Evolutionary conservation across 2,329 filamentous ascomycete genomes (phyloP).

Genomic region (Exophiala oligosperma): DNA sequence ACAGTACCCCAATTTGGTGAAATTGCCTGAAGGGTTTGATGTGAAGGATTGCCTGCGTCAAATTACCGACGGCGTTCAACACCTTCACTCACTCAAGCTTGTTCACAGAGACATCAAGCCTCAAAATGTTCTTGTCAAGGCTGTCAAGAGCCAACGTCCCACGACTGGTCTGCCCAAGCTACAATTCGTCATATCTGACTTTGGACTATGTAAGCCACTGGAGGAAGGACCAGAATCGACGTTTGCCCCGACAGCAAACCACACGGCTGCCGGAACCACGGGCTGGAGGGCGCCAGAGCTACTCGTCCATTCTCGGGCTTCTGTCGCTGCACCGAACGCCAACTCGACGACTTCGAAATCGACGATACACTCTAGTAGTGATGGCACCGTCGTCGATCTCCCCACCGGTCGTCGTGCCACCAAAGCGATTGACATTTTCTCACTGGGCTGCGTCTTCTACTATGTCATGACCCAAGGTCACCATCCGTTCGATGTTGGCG

Average conservation of each 20-base stretch:
- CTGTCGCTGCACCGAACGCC: slow-evolving; percentile 43
- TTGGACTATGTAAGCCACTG: slow-evolving; percentile 95
- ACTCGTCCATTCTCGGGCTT: slow-evolving; percentile 60
- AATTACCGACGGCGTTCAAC: slow-evolving; percentile 83
- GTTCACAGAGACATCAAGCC: slow-evolving; percentile 97
- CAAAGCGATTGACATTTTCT: slow-evolving; percentile 96
- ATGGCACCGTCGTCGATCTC: slow-evolving; percentile 55
- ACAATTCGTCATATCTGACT: slow-evolving; percentile 93
- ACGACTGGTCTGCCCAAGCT: slow-evolving; percentile 53
- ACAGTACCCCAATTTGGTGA: slow-evolving; percentile 68
- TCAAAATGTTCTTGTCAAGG: slow-evolving; percentile 88
- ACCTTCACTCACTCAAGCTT: slow-evolving; percentile 87
- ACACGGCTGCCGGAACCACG: slow-evolving; percentile 76
- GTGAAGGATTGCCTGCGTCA: slow-evolving; percentile 80
- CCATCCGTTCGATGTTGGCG: slow-evolving; percentile 92
- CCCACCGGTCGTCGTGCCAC: slow-evolving; percentile 76
- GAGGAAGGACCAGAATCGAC: slow-evolving; percentile 88
- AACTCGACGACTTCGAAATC: slow-evolving; percentile 45
- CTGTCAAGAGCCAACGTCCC: slow-evolving; percentile 34
- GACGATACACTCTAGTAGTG: slow-evolving; percentile 44
- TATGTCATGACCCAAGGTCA: slow-evolving; percentile 93
- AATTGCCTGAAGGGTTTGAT: slow-evolving; percentile 63
- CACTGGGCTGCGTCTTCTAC: slow-evolving; percentile 95
- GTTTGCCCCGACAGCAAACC: slow-evolving; percentile 85
- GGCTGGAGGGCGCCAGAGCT: slow-evolving; percentile 97